These are phyloP conservation scores for Alternaria arbusti DNA, from an alignment of 2,329 filamentous ascomycete species.

Conservation along the genomic window DNA sequence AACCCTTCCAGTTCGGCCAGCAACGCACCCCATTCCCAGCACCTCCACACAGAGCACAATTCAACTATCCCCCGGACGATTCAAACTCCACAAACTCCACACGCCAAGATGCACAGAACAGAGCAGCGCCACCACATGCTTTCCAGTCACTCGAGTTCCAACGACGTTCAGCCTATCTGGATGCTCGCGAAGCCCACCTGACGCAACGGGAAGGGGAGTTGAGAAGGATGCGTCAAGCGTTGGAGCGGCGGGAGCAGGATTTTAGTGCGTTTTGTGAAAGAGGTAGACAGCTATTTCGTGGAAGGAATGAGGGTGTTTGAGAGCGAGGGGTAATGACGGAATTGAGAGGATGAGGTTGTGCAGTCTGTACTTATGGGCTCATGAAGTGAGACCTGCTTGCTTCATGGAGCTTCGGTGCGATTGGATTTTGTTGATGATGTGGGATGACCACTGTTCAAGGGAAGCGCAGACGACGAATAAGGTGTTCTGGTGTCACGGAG, in stretches of 20 bases:
- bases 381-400: accelerated
- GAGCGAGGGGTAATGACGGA: accelerated
- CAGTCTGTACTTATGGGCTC: accelerated
- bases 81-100: neutral
- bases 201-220: neutral
- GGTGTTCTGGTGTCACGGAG: no score
- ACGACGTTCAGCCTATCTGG: neutral
- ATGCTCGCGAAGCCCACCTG: neutral
- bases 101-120: neutral
- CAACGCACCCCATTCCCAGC: neutral
- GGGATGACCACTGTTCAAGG: neutral
- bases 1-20: neutral
- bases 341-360: accelerated
- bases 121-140: neutral
- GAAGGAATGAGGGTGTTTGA: neutral
- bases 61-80: neutral
- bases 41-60: neutral
- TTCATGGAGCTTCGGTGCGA: neutral
- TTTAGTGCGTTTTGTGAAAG: neutral
- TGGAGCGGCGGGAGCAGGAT: neutral
- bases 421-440: neutral
- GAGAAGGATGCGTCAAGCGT: neutral
- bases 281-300: neutral
- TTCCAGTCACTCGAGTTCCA: neutral
- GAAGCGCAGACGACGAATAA: neutral